Evolutionary conservation across 208 protist genomes (phyloP), one percentile per base, ranked within the genome.

Genomic region (Acanthamoeba lenticulata): DNA sequence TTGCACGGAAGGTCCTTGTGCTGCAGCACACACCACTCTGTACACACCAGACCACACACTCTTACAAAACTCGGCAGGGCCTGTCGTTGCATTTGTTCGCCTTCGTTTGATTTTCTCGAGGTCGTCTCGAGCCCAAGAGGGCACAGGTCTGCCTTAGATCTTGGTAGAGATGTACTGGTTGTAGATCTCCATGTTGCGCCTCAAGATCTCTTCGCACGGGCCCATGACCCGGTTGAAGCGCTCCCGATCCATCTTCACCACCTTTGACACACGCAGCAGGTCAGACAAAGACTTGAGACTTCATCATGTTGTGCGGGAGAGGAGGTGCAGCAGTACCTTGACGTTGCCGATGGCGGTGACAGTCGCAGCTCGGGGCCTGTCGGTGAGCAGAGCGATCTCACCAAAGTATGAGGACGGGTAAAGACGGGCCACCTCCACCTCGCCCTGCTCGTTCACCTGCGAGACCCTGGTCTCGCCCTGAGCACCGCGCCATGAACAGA

Each of bases 141-240:
- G n/a, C n/a, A n/a, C n/a, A n/a, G n/a, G n/a, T n/a, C n/a, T n/a
- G n/a, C n/a, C n/a, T n/a, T 67, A 92, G 44, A 92, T 92, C 86
- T 92, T 92, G 86, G 86, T 92, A 24, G 86, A 92, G 40, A 92
- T 92, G 86, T 92, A 92, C 86, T 92, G 86, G 36, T 92, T 92
- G 93, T 97, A 97, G 38, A 86, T 60, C 34, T 85, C 57, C 38
- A 95, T 96, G 90, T 96, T 96, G 27, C 96, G 90, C 27, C 94
- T 94, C n/a, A 97, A 90, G 36, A 97, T 95, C 49, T 95, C 92
- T 38, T 96, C 94, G 65, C 94, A 57, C n/a, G 96, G 95, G 21
- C 96, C 96, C 24, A 97, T 92, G 27, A 97, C 88, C 29, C 96
- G 94, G 72, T 86, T 94, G 45, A 97, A 97, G 45, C 92, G 21